A percentile compares a stretch with the other conserved stretches of the same genome.
Evolutionary conservation across 1,284 basidiomycete species (phyloP).

Genomic region (Pseudozyma thailandica): DNA sequence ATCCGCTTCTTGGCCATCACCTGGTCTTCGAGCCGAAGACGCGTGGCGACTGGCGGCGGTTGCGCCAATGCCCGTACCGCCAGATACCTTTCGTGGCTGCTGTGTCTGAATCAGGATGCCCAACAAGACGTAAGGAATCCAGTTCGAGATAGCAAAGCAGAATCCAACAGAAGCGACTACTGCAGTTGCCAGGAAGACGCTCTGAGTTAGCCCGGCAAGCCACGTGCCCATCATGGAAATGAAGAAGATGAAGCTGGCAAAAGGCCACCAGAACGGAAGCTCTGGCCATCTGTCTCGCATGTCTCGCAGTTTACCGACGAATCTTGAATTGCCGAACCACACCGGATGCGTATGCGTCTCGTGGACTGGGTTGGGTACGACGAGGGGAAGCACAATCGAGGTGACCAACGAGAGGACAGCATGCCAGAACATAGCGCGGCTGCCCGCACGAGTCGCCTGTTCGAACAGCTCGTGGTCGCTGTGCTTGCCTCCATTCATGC

Average conservation of each 20-base stretch:
- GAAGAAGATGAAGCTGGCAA: constrained; percentile 54
- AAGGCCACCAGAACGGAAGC: constrained; percentile 56
- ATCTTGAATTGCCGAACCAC: constrained; percentile 12
- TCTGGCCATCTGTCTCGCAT: constrained; percentile 37
- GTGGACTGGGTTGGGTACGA: constrained; percentile 71
- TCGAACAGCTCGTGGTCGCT: constrained; percentile 50
- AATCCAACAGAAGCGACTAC: constrained; percentile 71
- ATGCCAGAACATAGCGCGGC: constrained; percentile 82
- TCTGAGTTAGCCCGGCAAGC: constrained; percentile 37
- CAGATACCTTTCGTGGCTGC: constrained; percentile 9
- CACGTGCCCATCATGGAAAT: constrained; percentile 54
- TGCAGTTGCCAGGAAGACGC: constrained; percentile 69
- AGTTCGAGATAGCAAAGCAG: constrained; percentile 71
- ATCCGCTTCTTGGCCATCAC: constrained; percentile 10
- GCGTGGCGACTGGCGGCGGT: constrained; percentile 2
- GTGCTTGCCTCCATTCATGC: constrained; percentile 33
- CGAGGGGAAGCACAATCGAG: constrained; percentile 79
- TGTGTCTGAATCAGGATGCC: constrained; percentile 54
- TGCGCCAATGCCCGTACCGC: neutral
- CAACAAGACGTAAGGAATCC: constrained; percentile 70
- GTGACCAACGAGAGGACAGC: constrained; percentile 77
- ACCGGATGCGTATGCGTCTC: constrained; percentile 12
- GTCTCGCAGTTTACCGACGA: constrained; percentile 11
- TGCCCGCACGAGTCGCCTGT: constrained; percentile 82
- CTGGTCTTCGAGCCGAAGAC: neutral